phyloP scores from a whole-genome alignment of 331 rosid species.

The Pyracantha coccinea region DNA sequence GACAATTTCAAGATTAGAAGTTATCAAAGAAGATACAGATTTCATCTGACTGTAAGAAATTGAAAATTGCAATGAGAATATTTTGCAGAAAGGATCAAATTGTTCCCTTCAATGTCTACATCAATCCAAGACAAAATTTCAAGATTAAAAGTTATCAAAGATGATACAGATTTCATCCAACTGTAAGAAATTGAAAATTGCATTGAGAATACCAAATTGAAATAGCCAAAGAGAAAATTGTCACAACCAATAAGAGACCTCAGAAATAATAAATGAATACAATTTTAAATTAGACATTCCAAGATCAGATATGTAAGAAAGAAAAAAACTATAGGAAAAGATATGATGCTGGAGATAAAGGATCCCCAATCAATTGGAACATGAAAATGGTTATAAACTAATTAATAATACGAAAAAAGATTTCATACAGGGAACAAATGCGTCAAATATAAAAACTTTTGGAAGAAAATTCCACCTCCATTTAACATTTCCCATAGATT shows the following conservation, averaged over 20 bases:
- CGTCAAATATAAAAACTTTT: background rate
- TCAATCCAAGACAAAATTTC: constrained; percentile 6
- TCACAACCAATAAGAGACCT: background rate
- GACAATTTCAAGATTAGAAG: background rate
- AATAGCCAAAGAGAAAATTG: background rate
- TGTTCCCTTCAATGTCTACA: constrained; percentile 62
- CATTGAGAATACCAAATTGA: background rate
- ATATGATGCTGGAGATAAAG: background rate
- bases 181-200: no score
- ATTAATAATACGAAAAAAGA: background rate
- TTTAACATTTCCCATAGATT: background rate
- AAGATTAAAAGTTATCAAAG: background rate
- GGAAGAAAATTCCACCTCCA: background rate
- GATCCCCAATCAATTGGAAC: background rate
- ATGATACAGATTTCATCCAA: background rate
- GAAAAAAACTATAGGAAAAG: background rate
- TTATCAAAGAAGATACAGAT: background rate
- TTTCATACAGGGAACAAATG: background rate
- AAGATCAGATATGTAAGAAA: background rate
- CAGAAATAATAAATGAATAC: background rate
- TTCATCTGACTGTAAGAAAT: background rate
- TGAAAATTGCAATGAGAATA: background rate
- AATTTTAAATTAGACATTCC: background rate
- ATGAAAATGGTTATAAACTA: background rate
- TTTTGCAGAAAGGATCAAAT: constrained; percentile 61